Percentiles rank a stretch among this genome's conserved stretches.
Conservation (phyloP, 1,284 basidiomycete species). For the Porogramme epimiltina region DNA sequence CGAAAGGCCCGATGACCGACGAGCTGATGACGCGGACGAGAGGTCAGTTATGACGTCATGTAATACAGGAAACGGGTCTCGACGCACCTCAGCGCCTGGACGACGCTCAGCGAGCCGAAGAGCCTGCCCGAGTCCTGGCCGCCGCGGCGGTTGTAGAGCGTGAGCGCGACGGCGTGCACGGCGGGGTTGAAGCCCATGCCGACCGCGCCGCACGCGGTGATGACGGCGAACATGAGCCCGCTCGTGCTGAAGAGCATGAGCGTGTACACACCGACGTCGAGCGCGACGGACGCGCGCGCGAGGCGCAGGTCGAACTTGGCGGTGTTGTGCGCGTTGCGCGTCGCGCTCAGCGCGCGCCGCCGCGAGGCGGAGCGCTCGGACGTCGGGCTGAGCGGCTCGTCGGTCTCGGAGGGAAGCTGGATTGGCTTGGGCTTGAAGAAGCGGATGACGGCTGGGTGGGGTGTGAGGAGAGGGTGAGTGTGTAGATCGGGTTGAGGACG, state of each 20-base stretch:
- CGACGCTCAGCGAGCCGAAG: slow-evolving; percentile 73
- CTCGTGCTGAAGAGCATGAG: slow-evolving; percentile 49
- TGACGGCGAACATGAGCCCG: slow-evolving; percentile 46
- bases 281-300: slow-evolving; percentile 54
- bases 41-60: too few relatives aligned
- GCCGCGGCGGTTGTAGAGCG: slow-evolving; percentile 53
- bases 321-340: slow-evolving; percentile 30
- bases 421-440: slow-evolving; percentile 44
- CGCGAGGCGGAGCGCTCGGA: background rate
- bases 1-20: slow-evolving; percentile 57
- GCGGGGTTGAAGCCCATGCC: slow-evolving; percentile 66
- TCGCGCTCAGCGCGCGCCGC: slow-evolving; percentile 1
- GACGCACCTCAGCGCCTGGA: slow-evolving; percentile 67
- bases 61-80: too few relatives aligned
- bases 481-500: background rate
- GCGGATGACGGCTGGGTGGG: slow-evolving; percentile 52
- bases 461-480: too few relatives aligned
- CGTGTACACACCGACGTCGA: slow-evolving; percentile 61
- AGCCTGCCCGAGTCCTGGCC: slow-evolving; percentile 60
- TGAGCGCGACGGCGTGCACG: slow-evolving; percentile 65
- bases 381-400: slow-evolving; percentile 33
- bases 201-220: slow-evolving; percentile 50
- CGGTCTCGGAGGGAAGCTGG: slow-evolving; percentile 32
- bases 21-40: slow-evolving; percentile 34
- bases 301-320: slow-evolving; percentile 62